These are phyloP conservation scores for Coemansia furcata DNA, from an alignment of 192 early-diverging fungal species.

Conservation along the genomic window DNA sequence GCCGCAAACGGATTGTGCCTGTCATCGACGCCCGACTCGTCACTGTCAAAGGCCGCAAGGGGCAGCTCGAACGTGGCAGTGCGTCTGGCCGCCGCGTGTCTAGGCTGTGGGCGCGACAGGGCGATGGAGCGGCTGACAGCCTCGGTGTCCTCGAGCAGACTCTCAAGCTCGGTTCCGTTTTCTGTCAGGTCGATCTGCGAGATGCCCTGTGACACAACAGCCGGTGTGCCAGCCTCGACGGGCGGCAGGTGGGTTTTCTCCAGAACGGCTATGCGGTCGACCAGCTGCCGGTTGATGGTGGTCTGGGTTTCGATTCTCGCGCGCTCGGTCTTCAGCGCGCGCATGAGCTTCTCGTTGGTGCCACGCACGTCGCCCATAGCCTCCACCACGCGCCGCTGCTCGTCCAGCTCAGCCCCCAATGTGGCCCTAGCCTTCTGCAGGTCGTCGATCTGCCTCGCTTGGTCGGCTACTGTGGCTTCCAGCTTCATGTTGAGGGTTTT, in stretches of 20 bases:
- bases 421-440: not conserved
- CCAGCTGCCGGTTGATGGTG: constrained; percentile 17
- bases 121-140: constrained; percentile 13
- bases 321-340: constrained; percentile 36
- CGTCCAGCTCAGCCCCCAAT: constrained; percentile 18
- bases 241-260: not conserved
- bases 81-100: not conserved
- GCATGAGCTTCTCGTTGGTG: constrained; percentile 36
- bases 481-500: constrained; percentile 11
- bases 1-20: constrained; percentile 14
- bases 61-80: constrained; percentile 31
- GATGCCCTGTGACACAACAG: not conserved
- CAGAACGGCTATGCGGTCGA: constrained; percentile 8
- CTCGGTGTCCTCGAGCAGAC: constrained; percentile 15
- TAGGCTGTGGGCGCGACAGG: not conserved
- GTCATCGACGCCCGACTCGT: not conserved
- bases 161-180: not conserved
- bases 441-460: constrained; percentile 23
- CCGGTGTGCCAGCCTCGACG: not conserved
- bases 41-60: constrained; percentile 6
- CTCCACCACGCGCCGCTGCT: constrained; percentile 36
- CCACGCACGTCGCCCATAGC: constrained; percentile 41
- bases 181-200: not conserved
- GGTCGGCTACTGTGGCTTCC: constrained; percentile 26
- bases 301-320: constrained; percentile 16